A percentile compares a stretch with the other conserved stretches of the same genome.
phyloP scores from a whole-genome alignment of 495 filamentous ascomycete genomes.

The Cercophora newfieldiana region DNA sequence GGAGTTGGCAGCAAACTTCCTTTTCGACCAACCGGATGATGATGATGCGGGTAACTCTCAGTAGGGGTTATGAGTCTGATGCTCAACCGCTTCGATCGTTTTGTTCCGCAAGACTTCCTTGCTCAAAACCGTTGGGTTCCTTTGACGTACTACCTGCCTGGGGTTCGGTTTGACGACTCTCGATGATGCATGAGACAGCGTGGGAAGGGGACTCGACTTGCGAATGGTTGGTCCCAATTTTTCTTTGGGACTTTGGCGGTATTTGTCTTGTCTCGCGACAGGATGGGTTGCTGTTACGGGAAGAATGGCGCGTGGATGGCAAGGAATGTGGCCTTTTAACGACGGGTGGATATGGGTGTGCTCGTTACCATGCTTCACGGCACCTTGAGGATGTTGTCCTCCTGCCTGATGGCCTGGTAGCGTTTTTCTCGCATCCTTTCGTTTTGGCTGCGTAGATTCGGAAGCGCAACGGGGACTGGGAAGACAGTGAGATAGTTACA shows the following conservation, averaged over 20 bases:
- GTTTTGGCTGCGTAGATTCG: neutral
- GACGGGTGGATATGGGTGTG: neutral
- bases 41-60: constrained; percentile 53
- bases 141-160: neutral
- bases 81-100: neutral
- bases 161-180: neutral
- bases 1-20: constrained; percentile 93
- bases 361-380: neutral
- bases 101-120: neutral
- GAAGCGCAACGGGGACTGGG: too few species aligned
- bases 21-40: constrained; percentile 95
- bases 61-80: constrained; percentile 14
- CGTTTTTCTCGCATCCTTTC: neutral
- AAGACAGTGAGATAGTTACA: too few species aligned
- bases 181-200: neutral
- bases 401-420: neutral
- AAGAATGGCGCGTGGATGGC: neutral
- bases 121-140: neutral
- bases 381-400: neutral
- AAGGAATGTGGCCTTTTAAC: neutral
- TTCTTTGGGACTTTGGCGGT: neutral
- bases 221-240: neutral
- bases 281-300: neutral
- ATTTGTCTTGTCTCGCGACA: neutral
- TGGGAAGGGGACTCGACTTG: neutral